A percentile compares a stretch with the other conserved stretches of the same genome.
These are phyloP conservation scores for Hordeum vulgare DNA, from an alignment of 176 grass and related monocot species.

Conservation along the genomic window MorexV3_pseudomolecules_assembly NC_058524.1:86626396-86626895, in stretches of 20 bases:
- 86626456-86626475: background rate
- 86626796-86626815: conserved; percentile 86
- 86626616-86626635: conserved; percentile 69
- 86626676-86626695: conserved; percentile 86
- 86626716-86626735: background rate
- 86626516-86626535: background rate
- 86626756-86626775: background rate
- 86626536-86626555: background rate
- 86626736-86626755: background rate
- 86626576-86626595: conserved; percentile 86
- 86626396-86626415: background rate
- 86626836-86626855: conserved; percentile 94
- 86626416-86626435: background rate
- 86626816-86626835: conserved; percentile 96
- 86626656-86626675: conserved; percentile 98
- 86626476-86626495: background rate
- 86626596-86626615: conserved; percentile 92
- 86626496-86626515: background rate
- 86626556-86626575: background rate
- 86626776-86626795: background rate
- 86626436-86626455: background rate
- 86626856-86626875: conserved; percentile 94
- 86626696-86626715: conserved; percentile 59
- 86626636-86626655: conserved; percentile 86
- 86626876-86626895: conserved; percentile 58